Conservation (phyloP, 2,329 filamentous ascomycete species). For the Trichoderma brevicompactum region DNA sequence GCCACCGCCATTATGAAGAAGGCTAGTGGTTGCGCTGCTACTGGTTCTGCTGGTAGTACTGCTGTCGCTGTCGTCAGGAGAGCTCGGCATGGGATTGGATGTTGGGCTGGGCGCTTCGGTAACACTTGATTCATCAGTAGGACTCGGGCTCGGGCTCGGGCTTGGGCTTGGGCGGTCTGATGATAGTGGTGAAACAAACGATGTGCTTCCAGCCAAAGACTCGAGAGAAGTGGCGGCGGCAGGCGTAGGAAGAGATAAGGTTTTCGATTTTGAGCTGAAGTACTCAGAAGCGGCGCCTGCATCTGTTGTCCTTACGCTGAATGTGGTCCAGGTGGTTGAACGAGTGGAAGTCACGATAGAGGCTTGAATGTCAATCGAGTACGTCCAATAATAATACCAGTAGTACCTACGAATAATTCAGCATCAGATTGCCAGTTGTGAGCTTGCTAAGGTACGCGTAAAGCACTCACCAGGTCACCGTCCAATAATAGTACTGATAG, state of each 20-base stretch:
- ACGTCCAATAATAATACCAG: constrained; percentile 37
- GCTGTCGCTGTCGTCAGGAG: not conserved
- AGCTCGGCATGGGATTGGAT: not conserved
- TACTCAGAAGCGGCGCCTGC: constrained; percentile 29
- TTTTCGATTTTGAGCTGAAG: constrained; percentile 31
- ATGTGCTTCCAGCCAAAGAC: constrained; percentile 34
- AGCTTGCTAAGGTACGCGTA: too few species aligned
- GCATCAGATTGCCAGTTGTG: not conserved
- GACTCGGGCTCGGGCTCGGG: not conserved
- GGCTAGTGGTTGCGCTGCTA: not conserved
- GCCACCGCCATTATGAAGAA: not conserved
- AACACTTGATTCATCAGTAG: not conserved
- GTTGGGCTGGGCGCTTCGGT: not conserved
- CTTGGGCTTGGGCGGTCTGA: not conserved
- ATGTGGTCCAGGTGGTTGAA: constrained; percentile 27
- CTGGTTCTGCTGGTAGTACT: not conserved
- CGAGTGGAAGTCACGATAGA: constrained; percentile 34
- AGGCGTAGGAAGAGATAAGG: constrained; percentile 32
- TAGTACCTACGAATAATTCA: constrained; percentile 28
- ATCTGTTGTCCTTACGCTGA: constrained; percentile 34
- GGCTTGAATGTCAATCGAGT: constrained; percentile 31
- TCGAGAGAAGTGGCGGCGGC: constrained; percentile 34
- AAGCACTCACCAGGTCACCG: constrained; percentile 31
- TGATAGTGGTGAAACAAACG: constrained; percentile 13
- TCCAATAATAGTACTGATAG: constrained; percentile 35